These are phyloP conservation scores for Cladobotryum mycophilum DNA, from an alignment of 2,329 filamentous ascomycete species.

Conservation along the genomic window DNA sequence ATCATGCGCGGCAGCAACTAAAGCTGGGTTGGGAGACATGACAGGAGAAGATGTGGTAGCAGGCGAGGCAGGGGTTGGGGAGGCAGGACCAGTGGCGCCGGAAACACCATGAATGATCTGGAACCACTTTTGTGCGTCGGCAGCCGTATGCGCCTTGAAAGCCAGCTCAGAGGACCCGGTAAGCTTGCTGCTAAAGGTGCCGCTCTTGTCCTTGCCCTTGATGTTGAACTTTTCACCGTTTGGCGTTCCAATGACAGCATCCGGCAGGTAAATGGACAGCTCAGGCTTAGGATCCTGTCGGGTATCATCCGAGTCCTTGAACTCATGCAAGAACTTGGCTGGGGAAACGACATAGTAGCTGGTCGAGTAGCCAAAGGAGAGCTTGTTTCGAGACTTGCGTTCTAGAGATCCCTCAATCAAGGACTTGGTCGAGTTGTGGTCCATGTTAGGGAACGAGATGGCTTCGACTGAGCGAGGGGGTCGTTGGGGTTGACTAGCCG, in stretches of 20 bases:
- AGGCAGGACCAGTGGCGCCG: constrained; percentile 40
- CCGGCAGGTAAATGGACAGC: constrained; percentile 84
- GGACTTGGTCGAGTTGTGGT: constrained; percentile 71
- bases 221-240: constrained; percentile 83
- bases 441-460: constrained; percentile 82
- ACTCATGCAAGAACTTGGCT: constrained; percentile 86
- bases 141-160: constrained; percentile 80
- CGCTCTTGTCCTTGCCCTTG: constrained; percentile 88
- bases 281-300: constrained; percentile 73
- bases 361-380: constrained; percentile 67
- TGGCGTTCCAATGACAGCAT: constrained; percentile 68
- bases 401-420: constrained; percentile 85
- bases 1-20: constrained; percentile 4
- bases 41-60: neutral
- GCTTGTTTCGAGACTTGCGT: constrained; percentile 83
- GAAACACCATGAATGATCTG: constrained; percentile 60
- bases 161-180: constrained; percentile 70
- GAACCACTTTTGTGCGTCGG: constrained; percentile 82
- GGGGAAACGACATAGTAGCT: constrained; percentile 89
- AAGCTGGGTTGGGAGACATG: neutral
- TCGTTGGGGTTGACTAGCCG: constrained; percentile 73
- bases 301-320: constrained; percentile 79
- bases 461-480: constrained; percentile 66
- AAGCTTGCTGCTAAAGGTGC: constrained; percentile 74
- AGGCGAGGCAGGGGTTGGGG: constrained; percentile 7